These are phyloP conservation scores for Penicillium desertorum DNA, from an alignment of 495 filamentous ascomycete genomes.

Conservation along the genomic window DNA sequence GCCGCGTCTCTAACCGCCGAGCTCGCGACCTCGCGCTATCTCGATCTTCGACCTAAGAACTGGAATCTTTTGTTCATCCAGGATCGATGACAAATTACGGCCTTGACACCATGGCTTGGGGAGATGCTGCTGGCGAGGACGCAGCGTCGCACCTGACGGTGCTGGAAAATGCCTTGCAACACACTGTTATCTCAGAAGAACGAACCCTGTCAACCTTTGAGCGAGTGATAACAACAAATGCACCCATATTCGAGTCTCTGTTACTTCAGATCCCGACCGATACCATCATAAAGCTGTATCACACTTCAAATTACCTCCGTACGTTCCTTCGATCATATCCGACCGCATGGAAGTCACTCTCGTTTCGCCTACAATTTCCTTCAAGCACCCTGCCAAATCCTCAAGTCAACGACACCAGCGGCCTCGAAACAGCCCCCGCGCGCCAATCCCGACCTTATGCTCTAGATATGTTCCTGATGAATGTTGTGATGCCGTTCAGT, in stretches of 20 bases:
- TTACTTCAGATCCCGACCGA: slow-evolving; percentile 57
- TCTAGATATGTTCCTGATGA: slow-evolving; percentile 56
- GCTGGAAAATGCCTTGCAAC: slow-evolving; percentile 33
- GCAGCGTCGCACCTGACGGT: slow-evolving; percentile 23
- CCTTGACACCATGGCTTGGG: slow-evolving; percentile 19
- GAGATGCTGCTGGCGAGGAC: slow-evolving; percentile 13
- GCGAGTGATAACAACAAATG: slow-evolving; percentile 52
- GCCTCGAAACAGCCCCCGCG: slow-evolving; percentile 36
- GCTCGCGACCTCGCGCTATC: slow-evolving; percentile 39
- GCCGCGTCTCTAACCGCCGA: slow-evolving; percentile 32
- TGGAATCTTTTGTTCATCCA: slow-evolving; percentile 14
- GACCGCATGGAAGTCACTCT: slow-evolving; percentile 60
- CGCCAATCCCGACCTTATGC: slow-evolving; percentile 57
- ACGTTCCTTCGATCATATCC: slow-evolving; percentile 57
- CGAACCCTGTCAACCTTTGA: slow-evolving; percentile 51
- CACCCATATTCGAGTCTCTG: slow-evolving; percentile 57
- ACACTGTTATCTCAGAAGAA: slow-evolving; percentile 28
- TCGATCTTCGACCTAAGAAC: slow-evolving; percentile 18
- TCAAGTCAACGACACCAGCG: slow-evolving; percentile 37
- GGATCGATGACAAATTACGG: slow-evolving; percentile 16
- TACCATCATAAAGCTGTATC: slow-evolving; percentile 56
- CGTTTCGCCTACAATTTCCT: slow-evolving; percentile 55
- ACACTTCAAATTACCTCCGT: slow-evolving; percentile 55
- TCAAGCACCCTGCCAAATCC: slow-evolving; percentile 38
- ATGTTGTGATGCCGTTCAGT: slow-evolving; percentile 55